Evolutionary conservation across 306 rosid species (phyloP), one percentile per base, ranked within the genome.

Genomic region (Cucurbita argyrosperma): DNA sequence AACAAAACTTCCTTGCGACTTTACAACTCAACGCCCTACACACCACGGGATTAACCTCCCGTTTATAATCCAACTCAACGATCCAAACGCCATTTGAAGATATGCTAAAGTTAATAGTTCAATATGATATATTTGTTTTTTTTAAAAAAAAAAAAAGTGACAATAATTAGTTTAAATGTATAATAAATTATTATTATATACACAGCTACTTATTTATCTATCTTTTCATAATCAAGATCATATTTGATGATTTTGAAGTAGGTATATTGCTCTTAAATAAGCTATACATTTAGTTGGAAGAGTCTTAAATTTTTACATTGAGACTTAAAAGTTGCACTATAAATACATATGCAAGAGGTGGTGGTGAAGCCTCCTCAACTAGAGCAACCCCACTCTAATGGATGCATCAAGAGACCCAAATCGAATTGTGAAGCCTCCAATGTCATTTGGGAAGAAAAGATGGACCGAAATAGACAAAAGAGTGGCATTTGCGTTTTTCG

Each of bases 401-500:
- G 69, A 62, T 11, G 49, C 7, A 37, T 39, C 69, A 39, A 38
- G 8, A 16, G 49, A 39, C 38, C 46, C 18, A 13, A 60, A 60
- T 10, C 5, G 14, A 5, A 60, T 60, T 42, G 19, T 13, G 65
- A 35, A 30, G 18, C 65, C 49, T 62, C 69, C 18, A 62, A 62
- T 7, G 13, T 39, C 69, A 62, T 37, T 62, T 37, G 47, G 69
- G 69, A 62, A 37, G 58, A 50, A 37, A 26, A 50, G 49, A 70
- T 70, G 59, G 74, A 9, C 53, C 4, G 49, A 35, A 21, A 11
- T 50, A 0, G 96, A 90, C 73, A n/a, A 85, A 76, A 83, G 56
- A 1, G 80, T 86, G 72, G 84, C 82, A 65, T 77, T 76, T 23
- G 82, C 88, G 49, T 91, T 90, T 9, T 60, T 83, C 65, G 45